Conservation (phyloP, 495 filamentous ascomycete genomes). For the Hypoxylon lenormandii region DNA sequence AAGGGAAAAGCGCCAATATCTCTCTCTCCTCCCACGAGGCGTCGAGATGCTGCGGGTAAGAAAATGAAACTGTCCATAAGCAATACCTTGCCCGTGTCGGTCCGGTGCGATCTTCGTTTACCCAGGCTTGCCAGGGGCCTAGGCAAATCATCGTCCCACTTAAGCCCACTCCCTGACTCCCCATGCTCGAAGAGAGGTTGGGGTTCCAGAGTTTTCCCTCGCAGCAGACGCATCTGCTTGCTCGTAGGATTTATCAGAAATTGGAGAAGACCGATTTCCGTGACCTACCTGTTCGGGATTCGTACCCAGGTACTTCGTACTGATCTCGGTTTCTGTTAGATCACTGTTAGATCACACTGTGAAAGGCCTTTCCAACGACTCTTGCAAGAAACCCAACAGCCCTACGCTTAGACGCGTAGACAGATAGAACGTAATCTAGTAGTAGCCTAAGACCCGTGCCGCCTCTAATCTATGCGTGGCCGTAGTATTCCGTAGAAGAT, state of each 20-base stretch:
- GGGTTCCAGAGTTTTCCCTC: slow-evolving; percentile 34
- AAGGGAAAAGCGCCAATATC: slow-evolving; percentile 43
- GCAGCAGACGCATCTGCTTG: slow-evolving; percentile 25
- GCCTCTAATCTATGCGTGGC: neutral
- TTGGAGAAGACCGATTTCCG: slow-evolving; percentile 43
- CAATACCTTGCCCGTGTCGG: slow-evolving; percentile 25
- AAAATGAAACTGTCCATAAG: slow-evolving; percentile 10
- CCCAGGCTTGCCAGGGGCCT: slow-evolving; percentile 15
- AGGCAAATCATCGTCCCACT: slow-evolving; percentile 46
- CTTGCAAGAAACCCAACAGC: too few relatives aligned
- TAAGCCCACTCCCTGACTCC: slow-evolving; percentile 35
- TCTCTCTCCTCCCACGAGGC: slow-evolving; percentile 34
- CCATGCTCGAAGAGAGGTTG: slow-evolving; percentile 33
- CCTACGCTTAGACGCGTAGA: neutral
- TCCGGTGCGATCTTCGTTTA: slow-evolving; percentile 39
- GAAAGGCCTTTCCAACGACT: slow-evolving; percentile 20
- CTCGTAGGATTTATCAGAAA: slow-evolving; percentile 41
- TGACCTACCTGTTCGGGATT: slow-evolving; percentile 10
- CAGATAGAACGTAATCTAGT: neutral
- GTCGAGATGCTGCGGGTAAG: slow-evolving; percentile 39
- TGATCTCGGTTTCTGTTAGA: neutral
- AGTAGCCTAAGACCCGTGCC: neutral
- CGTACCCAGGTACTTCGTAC: slow-evolving; percentile 4
- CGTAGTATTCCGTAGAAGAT: neutral
- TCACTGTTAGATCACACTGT: neutral